Percentiles rank a stretch among this genome's conserved stretches.
These are phyloP conservation scores for Rubia occidens DNA, from an alignment of 305 asterid species.

Conservation along the genomic window DNA sequence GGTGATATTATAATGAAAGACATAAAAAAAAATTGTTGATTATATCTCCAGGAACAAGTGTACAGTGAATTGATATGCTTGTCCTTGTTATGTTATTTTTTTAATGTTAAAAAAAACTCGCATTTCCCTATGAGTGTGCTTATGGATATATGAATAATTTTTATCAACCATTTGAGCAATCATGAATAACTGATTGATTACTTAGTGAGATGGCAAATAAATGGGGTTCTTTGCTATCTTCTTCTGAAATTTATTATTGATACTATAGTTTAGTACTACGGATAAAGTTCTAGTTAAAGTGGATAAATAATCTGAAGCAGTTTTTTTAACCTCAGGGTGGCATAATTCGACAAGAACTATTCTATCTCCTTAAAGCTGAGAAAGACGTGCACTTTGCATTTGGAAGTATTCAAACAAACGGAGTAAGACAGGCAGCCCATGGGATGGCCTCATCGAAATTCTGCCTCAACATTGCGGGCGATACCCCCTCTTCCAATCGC, in stretches of 20 bases:
- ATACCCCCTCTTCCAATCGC: slow-evolving; percentile 89
- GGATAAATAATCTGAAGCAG: background rate
- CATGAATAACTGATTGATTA: background rate
- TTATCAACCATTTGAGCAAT: background rate
- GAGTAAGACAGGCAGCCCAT: slow-evolving; percentile 39
- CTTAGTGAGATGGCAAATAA: background rate
- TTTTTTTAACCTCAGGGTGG: slow-evolving; percentile 52
- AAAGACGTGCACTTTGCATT: slow-evolving; percentile 56
- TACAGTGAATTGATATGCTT: background rate
- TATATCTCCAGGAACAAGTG: background rate
- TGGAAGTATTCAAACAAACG: slow-evolving; percentile 50
- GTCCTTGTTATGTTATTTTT: background rate
- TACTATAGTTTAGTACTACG: background rate
- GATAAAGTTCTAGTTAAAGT: background rate
- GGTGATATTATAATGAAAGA: background rate
- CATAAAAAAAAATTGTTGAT: no score
- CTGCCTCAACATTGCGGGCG: slow-evolving; percentile 84
- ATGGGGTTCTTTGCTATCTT: slow-evolving; percentile 1
- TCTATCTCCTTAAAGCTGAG: slow-evolving; percentile 58
- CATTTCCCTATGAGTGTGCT: background rate
- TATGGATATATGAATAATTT: background rate
- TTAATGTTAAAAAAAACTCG: background rate
- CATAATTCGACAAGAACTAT: slow-evolving; percentile 58
- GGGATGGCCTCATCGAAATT: slow-evolving; percentile 85
- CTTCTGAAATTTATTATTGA: background rate